Evolutionary conservation across 345 rosid genomes (phyloP).

Genomic region (Gossypium bickii): DNA sequence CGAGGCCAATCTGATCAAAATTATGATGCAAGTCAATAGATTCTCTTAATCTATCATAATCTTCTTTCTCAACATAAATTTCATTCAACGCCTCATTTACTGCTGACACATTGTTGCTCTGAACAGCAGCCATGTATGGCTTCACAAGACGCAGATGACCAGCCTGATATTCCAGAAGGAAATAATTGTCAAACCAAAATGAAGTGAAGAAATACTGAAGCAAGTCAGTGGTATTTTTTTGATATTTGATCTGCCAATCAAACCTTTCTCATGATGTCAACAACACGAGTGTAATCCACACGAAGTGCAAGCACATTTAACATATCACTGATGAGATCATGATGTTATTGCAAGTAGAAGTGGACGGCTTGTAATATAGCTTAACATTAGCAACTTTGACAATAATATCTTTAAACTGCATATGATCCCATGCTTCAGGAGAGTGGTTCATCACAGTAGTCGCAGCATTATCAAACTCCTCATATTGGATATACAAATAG

Average conservation of each 20-base stretch:
- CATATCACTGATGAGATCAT: constrained; percentile 85
- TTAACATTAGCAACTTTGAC: constrained; percentile 94
- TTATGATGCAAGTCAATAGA: background rate
- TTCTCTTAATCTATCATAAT: background rate
- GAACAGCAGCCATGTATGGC: background rate
- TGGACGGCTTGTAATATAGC: constrained; percentile 93
- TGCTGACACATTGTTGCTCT: background rate
- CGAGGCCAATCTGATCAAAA: background rate
- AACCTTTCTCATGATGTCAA: constrained; percentile 95
- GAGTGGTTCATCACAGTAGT: constrained; percentile 98
- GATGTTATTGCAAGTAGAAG: constrained; percentile 94
- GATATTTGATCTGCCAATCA: no score
- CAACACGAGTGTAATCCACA: constrained; percentile 93
- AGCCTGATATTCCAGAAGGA: background rate
- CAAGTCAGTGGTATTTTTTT: no score
- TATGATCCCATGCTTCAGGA: constrained; percentile 99
- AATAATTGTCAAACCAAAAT: background rate
- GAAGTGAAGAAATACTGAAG: no score
- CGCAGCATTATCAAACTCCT: constrained; percentile 96
- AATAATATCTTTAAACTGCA: constrained; percentile 89
- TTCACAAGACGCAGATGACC: background rate
- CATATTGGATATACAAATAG: constrained; percentile 83
- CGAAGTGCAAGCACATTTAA: constrained; percentile 91
- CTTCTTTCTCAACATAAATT: background rate
- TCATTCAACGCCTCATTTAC: background rate